Evolutionary conservation across 129 eudicot genomes (phyloP).

Genomic region (Flaveria brownii): DNA sequence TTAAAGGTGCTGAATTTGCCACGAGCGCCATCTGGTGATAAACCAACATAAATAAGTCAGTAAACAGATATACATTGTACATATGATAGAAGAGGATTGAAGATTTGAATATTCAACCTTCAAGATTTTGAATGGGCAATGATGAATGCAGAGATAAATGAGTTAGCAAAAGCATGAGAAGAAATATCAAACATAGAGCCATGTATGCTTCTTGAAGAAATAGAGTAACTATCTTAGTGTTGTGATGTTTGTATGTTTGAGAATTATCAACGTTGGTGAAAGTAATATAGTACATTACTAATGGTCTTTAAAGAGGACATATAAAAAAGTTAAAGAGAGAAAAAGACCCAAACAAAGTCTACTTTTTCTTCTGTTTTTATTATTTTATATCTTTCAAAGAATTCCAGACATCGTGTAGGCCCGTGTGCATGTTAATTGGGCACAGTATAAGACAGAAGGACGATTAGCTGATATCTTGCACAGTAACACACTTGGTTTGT

Average conservation of each 20-base stretch:
- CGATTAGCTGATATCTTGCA: slow-evolving; percentile 23
- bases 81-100: neutral
- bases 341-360: slow-evolving; percentile 30
- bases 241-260: slow-evolving; percentile 12
- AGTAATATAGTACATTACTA: slow-evolving; percentile 36
- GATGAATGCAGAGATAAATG: slow-evolving; percentile 40
- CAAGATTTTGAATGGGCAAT: slow-evolving; percentile 4
- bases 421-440: slow-evolving; percentile 32
- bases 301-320: slow-evolving; percentile 40
- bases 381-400: slow-evolving; percentile 22
- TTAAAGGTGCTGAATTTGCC: slow-evolving; percentile 26
- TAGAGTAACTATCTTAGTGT: neutral
- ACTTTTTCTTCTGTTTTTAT: slow-evolving; percentile 26
- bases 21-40: slow-evolving; percentile 34
- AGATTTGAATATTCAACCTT: slow-evolving; percentile 28
- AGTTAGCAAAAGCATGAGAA: slow-evolving; percentile 47
- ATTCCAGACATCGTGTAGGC: slow-evolving; percentile 17
- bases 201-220: slow-evolving; percentile 23
- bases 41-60: slow-evolving; percentile 19
- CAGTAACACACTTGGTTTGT: slow-evolving; percentile 20
- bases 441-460: slow-evolving; percentile 35
- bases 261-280: slow-evolving; percentile 22
- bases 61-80: neutral
- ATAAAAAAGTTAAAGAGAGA: slow-evolving; percentile 36
- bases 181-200: slow-evolving; percentile 40